Percentiles rank a stretch among this genome's conserved stretches.
Evolutionary conservation across 805 yeast genomes (phyloP).

Genomic region (Jamesozyma jinghongensis): DNA sequence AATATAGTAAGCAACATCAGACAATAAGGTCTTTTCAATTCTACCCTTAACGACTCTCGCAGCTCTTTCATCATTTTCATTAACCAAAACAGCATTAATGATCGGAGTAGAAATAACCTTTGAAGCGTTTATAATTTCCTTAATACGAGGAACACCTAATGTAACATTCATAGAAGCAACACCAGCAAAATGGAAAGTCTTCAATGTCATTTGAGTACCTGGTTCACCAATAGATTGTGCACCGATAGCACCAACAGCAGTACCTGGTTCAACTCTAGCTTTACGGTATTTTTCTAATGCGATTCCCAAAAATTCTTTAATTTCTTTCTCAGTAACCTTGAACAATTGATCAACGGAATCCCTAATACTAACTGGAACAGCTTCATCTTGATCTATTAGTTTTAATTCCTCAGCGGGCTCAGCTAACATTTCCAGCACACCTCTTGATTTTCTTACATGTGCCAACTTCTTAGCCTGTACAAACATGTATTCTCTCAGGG

Average conservation of each 20-base stretch:
- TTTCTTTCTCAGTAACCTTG: constrained; percentile 53
- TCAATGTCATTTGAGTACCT: constrained; percentile 97
- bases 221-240: constrained; percentile 99
- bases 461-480: constrained; percentile 53
- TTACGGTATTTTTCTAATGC: constrained; percentile 75
- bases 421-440: constrained; percentile 38
- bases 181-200: constrained; percentile 98
- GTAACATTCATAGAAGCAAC: constrained; percentile 99
- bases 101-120: constrained; percentile 93
- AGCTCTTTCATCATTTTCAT: constrained; percentile 91
- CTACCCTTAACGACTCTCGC: constrained; percentile 98
- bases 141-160: constrained; percentile 98
- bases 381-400: constrained; percentile 34
- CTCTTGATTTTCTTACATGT: constrained; percentile 44
- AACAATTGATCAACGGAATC: constrained; percentile 52
- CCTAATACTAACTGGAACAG: constrained; percentile 30
- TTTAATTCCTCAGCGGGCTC: constrained; percentile 39
- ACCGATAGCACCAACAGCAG: constrained; percentile 99
- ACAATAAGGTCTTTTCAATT: constrained; percentile 80
- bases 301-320: constrained; percentile 58
- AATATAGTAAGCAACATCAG: constrained; percentile 79
- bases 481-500: constrained; percentile 56
- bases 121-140: constrained; percentile 96
- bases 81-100: constrained; percentile 87
- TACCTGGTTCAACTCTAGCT: constrained; percentile 96